A percentile compares a stretch with the other conserved stretches of the same genome.
Evolutionary conservation across 345 rosid species (phyloP).

Genomic region (Lepidium aucheri): DNA sequence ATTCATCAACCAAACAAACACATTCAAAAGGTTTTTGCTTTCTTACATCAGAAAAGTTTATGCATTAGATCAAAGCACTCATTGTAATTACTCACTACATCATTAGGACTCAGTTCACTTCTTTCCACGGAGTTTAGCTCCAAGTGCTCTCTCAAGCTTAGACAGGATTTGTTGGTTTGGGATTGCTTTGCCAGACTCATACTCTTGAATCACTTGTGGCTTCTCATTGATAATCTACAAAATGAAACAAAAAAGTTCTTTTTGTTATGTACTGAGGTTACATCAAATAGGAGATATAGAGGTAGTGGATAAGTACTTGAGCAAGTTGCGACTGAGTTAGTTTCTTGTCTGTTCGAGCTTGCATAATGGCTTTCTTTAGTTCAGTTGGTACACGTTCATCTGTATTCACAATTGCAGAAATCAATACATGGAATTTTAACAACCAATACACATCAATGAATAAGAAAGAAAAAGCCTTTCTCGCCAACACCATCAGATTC

Average conservation of each 20-base stretch:
- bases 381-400: slow-evolving; percentile 93
- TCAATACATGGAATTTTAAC: neutral
- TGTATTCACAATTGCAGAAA: slow-evolving; percentile 12
- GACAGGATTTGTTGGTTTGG: slow-evolving; percentile 86
- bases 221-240: slow-evolving; percentile 84
- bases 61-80: slow-evolving; percentile 10
- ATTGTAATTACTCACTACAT: neutral
- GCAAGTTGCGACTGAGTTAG: slow-evolving; percentile 94
- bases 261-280: neutral
- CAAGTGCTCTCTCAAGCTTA: slow-evolving; percentile 93
- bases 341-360: slow-evolving; percentile 86
- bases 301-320: slow-evolving; percentile 36
- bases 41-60: slow-evolving; percentile 16
- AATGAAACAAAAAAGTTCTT: neutral
- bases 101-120: slow-evolving; percentile 40
- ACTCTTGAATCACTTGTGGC: slow-evolving; percentile 93
- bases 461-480: neutral
- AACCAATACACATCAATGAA: neutral
- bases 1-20: slow-evolving; percentile 9
- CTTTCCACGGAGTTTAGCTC: slow-evolving; percentile 84
- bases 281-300: neutral
- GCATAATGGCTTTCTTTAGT: slow-evolving; percentile 85
- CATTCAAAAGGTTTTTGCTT: slow-evolving; percentile 11
- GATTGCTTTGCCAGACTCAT: slow-evolving; percentile 94
- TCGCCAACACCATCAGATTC: neutral